Evolutionary conservation across 2,329 filamentous ascomycete genomes (phyloP).

Genomic region (Paramyrothecium sp.): DNA sequence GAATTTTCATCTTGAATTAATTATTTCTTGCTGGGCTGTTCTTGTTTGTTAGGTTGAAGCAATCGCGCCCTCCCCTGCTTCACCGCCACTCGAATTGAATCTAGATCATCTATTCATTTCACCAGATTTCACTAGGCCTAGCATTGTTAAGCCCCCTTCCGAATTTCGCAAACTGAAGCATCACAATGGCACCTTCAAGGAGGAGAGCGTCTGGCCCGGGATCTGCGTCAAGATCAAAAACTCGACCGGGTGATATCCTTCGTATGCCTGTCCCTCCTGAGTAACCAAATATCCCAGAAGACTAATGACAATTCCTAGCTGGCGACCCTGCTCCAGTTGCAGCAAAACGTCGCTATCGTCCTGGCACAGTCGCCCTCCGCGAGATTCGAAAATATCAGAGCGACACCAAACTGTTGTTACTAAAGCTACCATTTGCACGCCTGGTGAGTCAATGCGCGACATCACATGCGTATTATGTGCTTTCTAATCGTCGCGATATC

Average conservation of each 20-base stretch:
- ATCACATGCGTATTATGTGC: neutral
- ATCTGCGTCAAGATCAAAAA: constrained; percentile 11
- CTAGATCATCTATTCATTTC: too few species aligned
- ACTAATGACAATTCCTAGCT: constrained; percentile 41
- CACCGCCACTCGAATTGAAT: too few species aligned
- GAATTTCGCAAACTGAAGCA: too few species aligned
- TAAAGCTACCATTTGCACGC: constrained; percentile 77
- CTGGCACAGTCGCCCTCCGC: constrained; percentile 82
- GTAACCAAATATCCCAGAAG: constrained; percentile 15
- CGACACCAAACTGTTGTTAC: constrained; percentile 81
- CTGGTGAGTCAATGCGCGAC: constrained; percentile 48
- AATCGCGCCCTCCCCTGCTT: too few species aligned
- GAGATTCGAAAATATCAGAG: constrained; percentile 92
- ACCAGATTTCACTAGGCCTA: too few species aligned
- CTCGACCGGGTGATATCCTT: constrained; percentile 39
- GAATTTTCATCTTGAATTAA: too few species aligned
- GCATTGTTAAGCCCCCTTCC: too few species aligned
- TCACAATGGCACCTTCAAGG: constrained; percentile 18
- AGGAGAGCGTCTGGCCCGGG: constrained; percentile 12
- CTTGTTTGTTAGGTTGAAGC: too few species aligned
- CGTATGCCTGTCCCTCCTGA: constrained; percentile 23
- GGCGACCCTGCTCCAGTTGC: constrained; percentile 69
- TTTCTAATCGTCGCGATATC: neutral
- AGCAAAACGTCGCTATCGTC: constrained; percentile 65
- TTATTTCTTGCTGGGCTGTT: too few species aligned